Percentiles rank a stretch among this genome's conserved stretches.
Evolutionary conservation across 108 stramenopile genomes (phyloP).

Genomic region (Mediolabrus comicus): DNA sequence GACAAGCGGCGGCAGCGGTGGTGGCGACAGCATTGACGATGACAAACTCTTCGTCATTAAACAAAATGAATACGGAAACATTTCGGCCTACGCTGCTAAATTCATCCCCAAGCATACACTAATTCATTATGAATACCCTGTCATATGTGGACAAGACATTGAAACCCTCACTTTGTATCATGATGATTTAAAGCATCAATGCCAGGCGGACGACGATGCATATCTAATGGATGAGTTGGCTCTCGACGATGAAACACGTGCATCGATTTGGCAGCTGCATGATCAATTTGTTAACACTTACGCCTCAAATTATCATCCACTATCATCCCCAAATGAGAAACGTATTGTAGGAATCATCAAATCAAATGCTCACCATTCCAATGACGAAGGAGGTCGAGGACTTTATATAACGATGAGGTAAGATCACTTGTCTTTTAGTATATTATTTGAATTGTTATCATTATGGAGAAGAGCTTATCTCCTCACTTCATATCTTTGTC

Average conservation of each 20-base stretch:
- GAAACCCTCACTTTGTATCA: not conserved
- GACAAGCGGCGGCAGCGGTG: too few species aligned
- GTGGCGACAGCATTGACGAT: too few species aligned
- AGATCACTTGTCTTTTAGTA: too few species aligned
- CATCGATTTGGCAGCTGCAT: slow-evolving; percentile 12
- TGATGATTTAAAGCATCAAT: slow-evolving; percentile 2
- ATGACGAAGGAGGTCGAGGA: not conserved
- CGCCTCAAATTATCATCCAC: not conserved
- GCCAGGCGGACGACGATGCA: slow-evolving; percentile 4
- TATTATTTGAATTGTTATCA: too few species aligned
- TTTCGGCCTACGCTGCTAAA: not conserved
- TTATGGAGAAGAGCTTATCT: too few species aligned
- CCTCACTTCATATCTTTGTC: too few species aligned
- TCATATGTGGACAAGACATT: not conserved
- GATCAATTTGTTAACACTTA: slow-evolving; percentile 7
- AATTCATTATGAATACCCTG: not conserved
- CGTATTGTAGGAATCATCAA: slow-evolving; percentile 6
- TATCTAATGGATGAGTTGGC: not conserved
- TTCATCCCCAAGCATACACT: not conserved
- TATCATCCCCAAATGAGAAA: not conserved
- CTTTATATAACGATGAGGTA: slow-evolving; percentile 1
- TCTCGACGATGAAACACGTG: not conserved
- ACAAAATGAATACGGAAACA: not conserved
- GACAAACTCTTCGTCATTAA: not conserved
- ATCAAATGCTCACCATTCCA: slow-evolving; percentile 10